Evolutionary conservation across 176 grass and related monocot genomes (phyloP), one percentile per base, ranked within the genome.

Genomic region (Rhipidocladum racemiflorum): DNA sequence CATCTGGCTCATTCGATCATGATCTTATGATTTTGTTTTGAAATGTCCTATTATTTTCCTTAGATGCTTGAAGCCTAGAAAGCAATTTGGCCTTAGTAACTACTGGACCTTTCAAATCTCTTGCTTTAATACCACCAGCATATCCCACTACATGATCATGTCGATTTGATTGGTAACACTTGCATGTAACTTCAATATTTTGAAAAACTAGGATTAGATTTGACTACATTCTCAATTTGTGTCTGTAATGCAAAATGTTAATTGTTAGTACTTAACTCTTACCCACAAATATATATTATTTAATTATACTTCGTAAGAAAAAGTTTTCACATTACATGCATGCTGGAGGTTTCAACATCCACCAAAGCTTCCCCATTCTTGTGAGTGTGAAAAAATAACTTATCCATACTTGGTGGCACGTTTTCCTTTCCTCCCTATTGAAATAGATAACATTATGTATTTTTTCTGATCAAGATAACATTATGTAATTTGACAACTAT

Each of bases 401-500:
- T 36, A 57, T 57, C 34, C 2, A 81, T 39, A 69, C 14, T 69
- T 20, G 78, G 35, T 30, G 50, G 23, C 23, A 54, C 39, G 10
- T 81, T 70, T n/a, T 72, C 67, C 11, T 61, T 81, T 20, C 65
- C 65, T 59, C 66, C 51, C 25, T 46, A 5, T 43, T 70, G 9
- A 1, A 70, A 9, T 7, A 29, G 28, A 35, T 45, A 39, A 5
- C 27, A 66, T 9, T 50, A 68, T 49, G 7, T 61, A 72, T 49
- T 2, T 5, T 51, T n/a, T n/a, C n/a, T n/a, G n/a, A n/a, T n/a
- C n/a, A n/a, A 29, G 28, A 35, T 45, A 39, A 5, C 27, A 66
- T 9, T 50, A 68, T 49, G 7, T 61, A 72, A 62, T 2, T 5
- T 51, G 5, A 6, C 49, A 51, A 51, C 49, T 51, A 9, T 44